Evolutionary conservation across 768 basidiomycete genomes (phyloP), one percentile per base, ranked within the genome.

Genomic region (Baorangia bicolor): DNA sequence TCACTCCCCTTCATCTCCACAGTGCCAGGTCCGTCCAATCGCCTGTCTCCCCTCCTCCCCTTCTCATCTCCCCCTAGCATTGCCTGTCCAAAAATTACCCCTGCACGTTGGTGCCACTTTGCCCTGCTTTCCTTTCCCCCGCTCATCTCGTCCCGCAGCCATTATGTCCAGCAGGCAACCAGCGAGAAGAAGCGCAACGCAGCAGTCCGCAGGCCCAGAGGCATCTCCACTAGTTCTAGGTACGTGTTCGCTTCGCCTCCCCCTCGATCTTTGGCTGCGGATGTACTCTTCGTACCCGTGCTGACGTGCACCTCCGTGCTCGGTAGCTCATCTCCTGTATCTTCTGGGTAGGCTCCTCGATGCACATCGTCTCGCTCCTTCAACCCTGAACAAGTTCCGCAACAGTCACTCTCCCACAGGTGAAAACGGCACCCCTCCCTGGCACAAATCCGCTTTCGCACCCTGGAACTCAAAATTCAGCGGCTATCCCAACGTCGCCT

Each of bases 71-170:
- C 46, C 54, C 31, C 9, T 13, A 94, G 87, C 92, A 94, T 66
- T 95, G 92, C 71, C 73, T 85, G 57, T 81, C 87, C 58, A 95
- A 95, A 76, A 92, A 90, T 66, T 92, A 90, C 66, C 87, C 90
- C 42, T 95, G 92, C 91, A 94, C 92, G 92, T 93, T 65, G 63
- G 89, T 83, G 18, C 60, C 54, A 28, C 51, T 62, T 56, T 39
- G 55, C 61, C 56, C 56, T 44, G 49, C 46, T 54, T 51, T 48
- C 9, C 27, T 51, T 53, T 58, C 62, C 61, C 58, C 55, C 64
- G 53, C 52, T 58, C 57, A 58, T 64, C 49, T 42, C 43, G 48
- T 46, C 33, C 42, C 53, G 59, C 66, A 91, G 89, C 56, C 88
- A 92, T 67, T 85, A 75, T 67, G 87, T 92, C 27, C 91, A 92